phyloP scores from a whole-genome alignment of 257 asterid species.

The Nicotiana obtusifolia region DNA sequence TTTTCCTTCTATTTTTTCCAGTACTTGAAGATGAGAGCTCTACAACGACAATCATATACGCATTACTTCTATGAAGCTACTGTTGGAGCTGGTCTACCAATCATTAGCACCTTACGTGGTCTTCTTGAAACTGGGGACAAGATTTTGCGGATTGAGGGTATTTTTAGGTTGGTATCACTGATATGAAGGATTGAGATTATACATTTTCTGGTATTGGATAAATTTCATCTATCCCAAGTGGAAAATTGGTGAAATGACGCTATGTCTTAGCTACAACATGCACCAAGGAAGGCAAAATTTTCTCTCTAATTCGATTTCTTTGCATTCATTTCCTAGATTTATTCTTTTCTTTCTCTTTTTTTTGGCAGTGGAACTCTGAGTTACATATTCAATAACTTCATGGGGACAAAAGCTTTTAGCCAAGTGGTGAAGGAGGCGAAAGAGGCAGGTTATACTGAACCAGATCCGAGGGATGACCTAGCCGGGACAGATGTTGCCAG shows the following conservation, averaged over 20 bases:
- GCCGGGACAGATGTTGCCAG: conserved; percentile 98
- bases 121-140: conserved; percentile 98
- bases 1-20: conserved; percentile 24
- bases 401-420: conserved; percentile 62
- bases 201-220: not conserved
- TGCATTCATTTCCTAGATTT: not conserved
- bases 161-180: conserved; percentile 61
- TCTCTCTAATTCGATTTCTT: not conserved
- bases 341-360: not conserved
- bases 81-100: conserved; percentile 98
- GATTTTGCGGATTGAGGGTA: conserved; percentile 82
- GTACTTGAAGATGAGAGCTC: conserved; percentile 89
- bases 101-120: conserved; percentile 86
- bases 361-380: conserved; percentile 92
- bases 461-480: conserved; percentile 97
- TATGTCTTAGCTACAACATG: not conserved
- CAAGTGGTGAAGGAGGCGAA: conserved; percentile 94
- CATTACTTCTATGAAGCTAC: conserved; percentile 99
- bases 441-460: conserved; percentile 94
- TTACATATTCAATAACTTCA: conserved; percentile 90
- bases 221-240: not conserved
- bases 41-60: conserved; percentile 84
- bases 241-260: not conserved
- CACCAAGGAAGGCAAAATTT: not conserved
- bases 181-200: not conserved